phyloP scores from a whole-genome alignment of 208 protist species.

The Acanthamoeba castellanii region DNA sequence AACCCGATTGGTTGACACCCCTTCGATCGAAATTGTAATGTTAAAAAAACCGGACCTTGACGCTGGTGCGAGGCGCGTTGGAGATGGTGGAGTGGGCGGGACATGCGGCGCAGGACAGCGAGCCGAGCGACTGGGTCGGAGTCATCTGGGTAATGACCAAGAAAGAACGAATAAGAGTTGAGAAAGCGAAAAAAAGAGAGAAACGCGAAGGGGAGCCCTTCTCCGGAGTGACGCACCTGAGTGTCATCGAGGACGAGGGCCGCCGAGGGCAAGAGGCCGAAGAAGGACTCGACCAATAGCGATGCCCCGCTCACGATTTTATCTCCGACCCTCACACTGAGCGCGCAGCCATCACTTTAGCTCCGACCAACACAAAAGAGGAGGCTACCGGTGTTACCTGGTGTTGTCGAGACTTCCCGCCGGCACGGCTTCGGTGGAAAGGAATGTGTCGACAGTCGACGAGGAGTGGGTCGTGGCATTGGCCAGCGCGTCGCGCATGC shows the following conservation, averaged over 20 bases:
- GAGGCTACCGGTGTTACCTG: not conserved
- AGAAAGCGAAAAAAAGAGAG: not conserved
- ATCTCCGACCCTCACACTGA: not conserved
- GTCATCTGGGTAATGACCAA: not conserved
- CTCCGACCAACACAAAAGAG: not conserved
- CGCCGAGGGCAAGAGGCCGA: conserved; percentile 13
- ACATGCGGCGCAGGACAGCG: not conserved
- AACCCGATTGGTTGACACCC: too few relatives aligned
- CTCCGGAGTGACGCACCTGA: not conserved
- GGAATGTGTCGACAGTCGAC: not conserved
- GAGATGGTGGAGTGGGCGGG: conserved; percentile 22
- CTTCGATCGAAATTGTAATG: too few relatives aligned
- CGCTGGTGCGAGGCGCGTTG: conserved; percentile 30
- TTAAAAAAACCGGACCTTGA: not conserved
- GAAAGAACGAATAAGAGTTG: not conserved
- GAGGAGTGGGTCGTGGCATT: not conserved
- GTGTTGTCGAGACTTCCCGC: not conserved
- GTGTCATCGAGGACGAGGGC: not conserved
- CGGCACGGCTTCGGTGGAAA: not conserved
- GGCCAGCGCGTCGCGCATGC: conserved; percentile 36
- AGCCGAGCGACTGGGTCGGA: not conserved
- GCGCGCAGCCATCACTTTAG: not conserved
- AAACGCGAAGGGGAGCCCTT: too few relatives aligned
- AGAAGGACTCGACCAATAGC: not conserved
- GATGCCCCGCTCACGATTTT: not conserved